Evolutionary conservation across 306 rosid species (phyloP).

Genomic region (Cucurbita moschata): DNA sequence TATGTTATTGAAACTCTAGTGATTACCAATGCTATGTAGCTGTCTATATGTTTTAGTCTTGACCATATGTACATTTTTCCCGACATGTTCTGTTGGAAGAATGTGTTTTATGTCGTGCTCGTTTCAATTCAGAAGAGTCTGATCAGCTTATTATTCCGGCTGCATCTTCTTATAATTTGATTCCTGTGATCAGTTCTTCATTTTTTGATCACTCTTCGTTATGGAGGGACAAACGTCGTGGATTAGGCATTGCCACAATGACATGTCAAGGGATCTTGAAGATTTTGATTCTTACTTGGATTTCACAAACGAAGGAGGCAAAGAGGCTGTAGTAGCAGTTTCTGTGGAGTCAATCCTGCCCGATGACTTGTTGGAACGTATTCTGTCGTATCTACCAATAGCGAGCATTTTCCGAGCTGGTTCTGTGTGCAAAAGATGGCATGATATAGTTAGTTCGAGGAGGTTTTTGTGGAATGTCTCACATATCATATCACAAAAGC

Average conservation of each 20-base stretch:
- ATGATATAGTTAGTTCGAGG: slow-evolving; percentile 50
- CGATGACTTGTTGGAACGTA: slow-evolving; percentile 77
- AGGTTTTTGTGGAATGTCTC: slow-evolving; percentile 63
- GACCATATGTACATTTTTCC: not conserved
- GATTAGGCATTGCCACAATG: slow-evolving; percentile 43
- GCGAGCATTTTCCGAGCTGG: slow-evolving; percentile 81
- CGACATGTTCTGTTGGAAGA: not conserved
- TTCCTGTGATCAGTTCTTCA: slow-evolving; percentile 14
- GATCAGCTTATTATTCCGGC: slow-evolving; percentile 9
- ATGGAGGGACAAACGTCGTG: slow-evolving; percentile 86
- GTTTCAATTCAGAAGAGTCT: not conserved
- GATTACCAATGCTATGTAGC: not conserved
- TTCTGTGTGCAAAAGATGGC: slow-evolving; percentile 77
- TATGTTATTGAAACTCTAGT: not conserved
- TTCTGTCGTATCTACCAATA: slow-evolving; percentile 63
- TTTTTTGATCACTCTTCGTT: slow-evolving; percentile 4
- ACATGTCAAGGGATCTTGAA: slow-evolving; percentile 21
- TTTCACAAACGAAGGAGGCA: slow-evolving; percentile 40
- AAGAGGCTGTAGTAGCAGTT: slow-evolving; percentile 32
- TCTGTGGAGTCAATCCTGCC: slow-evolving; percentile 55
- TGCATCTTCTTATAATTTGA: not conserved
- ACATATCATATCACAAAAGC: slow-evolving; percentile 41
- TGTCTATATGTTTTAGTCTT: not conserved
- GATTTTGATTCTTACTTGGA: slow-evolving; percentile 42
- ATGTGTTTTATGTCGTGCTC: not conserved